Evolutionary conservation across 73 alveolate species (phyloP), one percentile per base, ranked within the genome.

Genomic region (Blepharisma japonicum): DNA sequence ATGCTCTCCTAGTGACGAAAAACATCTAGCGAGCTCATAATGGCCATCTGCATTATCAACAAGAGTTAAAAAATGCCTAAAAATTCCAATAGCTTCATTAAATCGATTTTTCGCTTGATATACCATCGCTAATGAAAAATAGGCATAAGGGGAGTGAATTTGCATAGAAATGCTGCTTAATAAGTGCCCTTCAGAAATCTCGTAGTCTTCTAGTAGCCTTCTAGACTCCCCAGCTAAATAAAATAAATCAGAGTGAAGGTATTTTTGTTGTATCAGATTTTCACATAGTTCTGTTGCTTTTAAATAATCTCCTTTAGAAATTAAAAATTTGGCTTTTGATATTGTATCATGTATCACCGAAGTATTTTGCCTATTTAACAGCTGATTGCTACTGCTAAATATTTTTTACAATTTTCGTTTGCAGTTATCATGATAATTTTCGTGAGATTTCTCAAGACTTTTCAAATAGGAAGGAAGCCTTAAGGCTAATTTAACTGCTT

Each of bases 381-480:
- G 74, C 46, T 61, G 14, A 20, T n/a, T 14, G 47, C 74, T 5
- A 2, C 23, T 20, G 14, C n/a, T 8, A 25, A 61, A 61, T 14
- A 32, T 32, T 32, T 32, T 32, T 32, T 61, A 61, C 74, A 5
- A 14, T n/a, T 39, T n/a, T 14, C 49, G 18, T 61, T 61, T 61
- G 74, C 74, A 61, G 14, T 14, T 8, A 39, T 61, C 74, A 4
- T 61, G 74, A 61, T 11, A 20, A 25, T 5, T 61, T 32, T 32
- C 42, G 6, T 20, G 20, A 18, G 74, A 39, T 14, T 61, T 61
- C 47, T 61, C 74, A 20, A 61, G 74, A n/a, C 46, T 61, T 25
- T 39, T 61, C 23, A 61, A 2, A 25, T 61, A 61, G 23, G 74
- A 61, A 20, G 74, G 74, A 14, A 61, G 74, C 46, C 46, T n/a